Percentiles rank a stretch among this genome's conserved stretches.
phyloP scores from a whole-genome alignment of 75 land plant species.

The Sequoiadendron giganteum region DNA sequence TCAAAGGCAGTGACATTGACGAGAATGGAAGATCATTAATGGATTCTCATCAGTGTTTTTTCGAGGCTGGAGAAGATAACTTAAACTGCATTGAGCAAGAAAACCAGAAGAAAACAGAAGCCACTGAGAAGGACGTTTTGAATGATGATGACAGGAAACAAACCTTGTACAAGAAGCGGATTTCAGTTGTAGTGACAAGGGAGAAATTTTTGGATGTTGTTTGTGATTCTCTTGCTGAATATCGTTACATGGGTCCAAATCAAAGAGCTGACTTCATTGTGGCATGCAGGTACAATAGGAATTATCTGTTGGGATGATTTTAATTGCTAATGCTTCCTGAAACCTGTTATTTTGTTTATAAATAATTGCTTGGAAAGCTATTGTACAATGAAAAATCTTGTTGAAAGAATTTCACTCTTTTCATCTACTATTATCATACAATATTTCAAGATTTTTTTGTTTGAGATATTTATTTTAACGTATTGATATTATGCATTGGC shows the following conservation, averaged over 20 bases:
- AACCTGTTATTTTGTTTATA: not conserved
- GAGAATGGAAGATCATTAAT: conserved; percentile 8
- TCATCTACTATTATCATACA: too few species aligned
- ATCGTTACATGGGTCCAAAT: conserved; percentile 40
- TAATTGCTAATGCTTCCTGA: not conserved
- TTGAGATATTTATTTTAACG: not conserved
- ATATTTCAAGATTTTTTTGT: too few species aligned
- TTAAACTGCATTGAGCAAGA: conserved; percentile 1
- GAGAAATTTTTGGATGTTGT: conserved; percentile 43
- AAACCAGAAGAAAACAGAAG: not conserved
- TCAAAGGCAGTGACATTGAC: conserved; percentile 1
- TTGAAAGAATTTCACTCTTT: not conserved
- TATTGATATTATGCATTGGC: not conserved
- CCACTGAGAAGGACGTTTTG: not conserved
- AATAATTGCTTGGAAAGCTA: not conserved
- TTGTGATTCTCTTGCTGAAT: conserved; percentile 40
- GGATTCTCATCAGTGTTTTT: not conserved
- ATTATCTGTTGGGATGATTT: not conserved
- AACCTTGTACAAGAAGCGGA: conserved; percentile 24
- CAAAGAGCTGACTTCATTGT: conserved; percentile 38
- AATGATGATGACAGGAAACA: conserved; percentile 4
- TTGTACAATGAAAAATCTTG: not conserved
- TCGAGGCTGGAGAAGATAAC: conserved; percentile 9
- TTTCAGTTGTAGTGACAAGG: conserved; percentile 23
- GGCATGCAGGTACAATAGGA: conserved; percentile 35